Percentiles rank a stretch among this genome's conserved stretches.
These are phyloP conservation scores for Fusarium luffae DNA, from an alignment of 2,329 filamentous ascomycete species.

Conservation along the genomic window DNA sequence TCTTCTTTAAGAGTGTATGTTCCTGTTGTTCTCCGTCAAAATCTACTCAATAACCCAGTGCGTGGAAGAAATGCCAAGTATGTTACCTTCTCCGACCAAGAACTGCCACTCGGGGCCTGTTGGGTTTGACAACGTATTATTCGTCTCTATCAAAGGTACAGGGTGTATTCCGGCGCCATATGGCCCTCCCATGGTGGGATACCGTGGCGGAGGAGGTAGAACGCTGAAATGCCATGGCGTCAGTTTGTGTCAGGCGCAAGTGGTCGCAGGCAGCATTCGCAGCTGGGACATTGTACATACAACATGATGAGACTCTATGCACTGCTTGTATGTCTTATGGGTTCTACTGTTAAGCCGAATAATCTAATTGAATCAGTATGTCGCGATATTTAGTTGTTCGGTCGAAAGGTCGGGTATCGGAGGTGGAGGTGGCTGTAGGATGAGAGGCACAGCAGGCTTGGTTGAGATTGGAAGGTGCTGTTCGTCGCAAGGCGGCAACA, in stretches of 20 bases:
- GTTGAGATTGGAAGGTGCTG: constrained; percentile 23
- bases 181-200: constrained; percentile 74
- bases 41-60: constrained; percentile 20
- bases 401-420: background rate
- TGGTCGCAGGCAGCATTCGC: background rate
- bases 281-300: constrained; percentile 33
- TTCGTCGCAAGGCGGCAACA: background rate
- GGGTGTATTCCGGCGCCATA: constrained; percentile 76
- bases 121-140: constrained; percentile 85
- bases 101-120: constrained; percentile 88
- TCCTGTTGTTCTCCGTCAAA: constrained; percentile 61
- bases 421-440: constrained; percentile 24
- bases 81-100: constrained; percentile 87
- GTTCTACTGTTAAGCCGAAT: background rate
- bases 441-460: constrained; percentile 30
- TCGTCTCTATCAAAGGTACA: constrained; percentile 88
- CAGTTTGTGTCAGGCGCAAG: constrained; percentile 34
- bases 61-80: background rate
- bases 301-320: constrained; percentile 38
- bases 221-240: constrained; percentile 65
- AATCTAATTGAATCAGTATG: background rate
- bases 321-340: background rate
- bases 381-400: constrained; percentile 29
- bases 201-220: constrained; percentile 86
- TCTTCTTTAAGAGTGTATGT: constrained; percentile 93